Percentiles rank a stretch among this genome's conserved stretches.
Conservation (phyloP, 257 asterid species). For the Salvia splendens region DNA sequence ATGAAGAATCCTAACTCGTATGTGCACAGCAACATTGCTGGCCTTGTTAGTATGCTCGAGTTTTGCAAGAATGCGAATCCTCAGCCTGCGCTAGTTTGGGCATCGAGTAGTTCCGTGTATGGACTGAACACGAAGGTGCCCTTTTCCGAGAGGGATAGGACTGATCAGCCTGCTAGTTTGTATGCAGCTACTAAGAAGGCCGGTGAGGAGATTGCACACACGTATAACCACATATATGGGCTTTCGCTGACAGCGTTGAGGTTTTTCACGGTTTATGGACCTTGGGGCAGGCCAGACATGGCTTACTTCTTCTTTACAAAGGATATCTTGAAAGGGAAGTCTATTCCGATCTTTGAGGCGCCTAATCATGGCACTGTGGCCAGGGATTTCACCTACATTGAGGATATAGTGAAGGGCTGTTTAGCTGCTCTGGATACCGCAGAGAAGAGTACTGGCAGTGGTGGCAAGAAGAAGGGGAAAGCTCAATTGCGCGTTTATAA, state of each 20-base stretch:
- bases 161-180: constrained; percentile 65
- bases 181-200: constrained; percentile 70
- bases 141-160: constrained; percentile 55
- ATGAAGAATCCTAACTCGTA: constrained; percentile 68
- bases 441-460: constrained; percentile 66
- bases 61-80: constrained; percentile 59
- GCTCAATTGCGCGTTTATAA: constrained; percentile 59
- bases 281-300: constrained; percentile 77
- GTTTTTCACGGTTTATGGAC: constrained; percentile 69
- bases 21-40: constrained; percentile 65
- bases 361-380: constrained; percentile 65
- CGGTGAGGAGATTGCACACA: constrained; percentile 62
- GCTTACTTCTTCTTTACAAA: constrained; percentile 60
- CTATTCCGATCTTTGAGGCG: constrained; percentile 59
- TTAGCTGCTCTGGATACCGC: constrained; percentile 62
- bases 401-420: constrained; percentile 68
- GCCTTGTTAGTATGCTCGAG: constrained; percentile 59
- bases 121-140: constrained; percentile 63
- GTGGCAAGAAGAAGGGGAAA: constrained; percentile 63
- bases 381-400: constrained; percentile 63
- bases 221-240: constrained; percentile 63
- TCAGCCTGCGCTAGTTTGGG: constrained; percentile 71
- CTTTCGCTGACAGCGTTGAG: constrained; percentile 63
- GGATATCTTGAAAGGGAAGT: constrained; percentile 60
- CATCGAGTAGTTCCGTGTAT: constrained; percentile 61